These are phyloP conservation scores for Thermoascus crustaceus DNA, from an alignment of 2,329 filamentous ascomycete genomes.

Conservation along the genomic window DNA sequence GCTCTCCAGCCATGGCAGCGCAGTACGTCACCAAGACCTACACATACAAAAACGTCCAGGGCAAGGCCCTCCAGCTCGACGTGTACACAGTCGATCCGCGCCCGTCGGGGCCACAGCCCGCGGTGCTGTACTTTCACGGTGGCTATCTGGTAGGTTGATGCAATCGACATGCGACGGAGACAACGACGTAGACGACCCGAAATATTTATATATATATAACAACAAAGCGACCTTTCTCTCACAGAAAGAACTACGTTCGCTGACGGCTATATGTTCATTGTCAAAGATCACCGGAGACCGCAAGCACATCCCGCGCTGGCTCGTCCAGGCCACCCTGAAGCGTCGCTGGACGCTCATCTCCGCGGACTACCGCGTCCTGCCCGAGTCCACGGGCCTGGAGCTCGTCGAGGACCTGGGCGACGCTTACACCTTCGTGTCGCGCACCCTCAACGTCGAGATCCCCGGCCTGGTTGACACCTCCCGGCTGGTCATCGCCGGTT, in stretches of 20 bases:
- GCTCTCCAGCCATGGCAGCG: too few species aligned
- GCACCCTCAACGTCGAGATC: neutral
- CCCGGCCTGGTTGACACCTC: constrained; percentile 1
- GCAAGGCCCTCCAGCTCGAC: neutral
- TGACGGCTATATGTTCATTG: neutral
- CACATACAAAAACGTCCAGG: constrained; percentile 1
- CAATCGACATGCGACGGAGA: neutral
- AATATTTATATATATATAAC: neutral
- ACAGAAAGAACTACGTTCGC: too few species aligned
- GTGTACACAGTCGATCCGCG: neutral
- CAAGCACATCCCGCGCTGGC: constrained; percentile 1
- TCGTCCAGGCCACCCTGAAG: constrained; percentile 2
- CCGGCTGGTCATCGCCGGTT: constrained; percentile 3
- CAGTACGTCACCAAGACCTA: neutral
- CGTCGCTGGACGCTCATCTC: constrained; percentile 5
- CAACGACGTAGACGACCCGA: neutral
- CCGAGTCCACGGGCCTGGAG: constrained; percentile 4
- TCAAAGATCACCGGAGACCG: constrained; percentile 5
- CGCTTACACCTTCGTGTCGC: constrained; percentile 3
- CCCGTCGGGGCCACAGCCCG: neutral
- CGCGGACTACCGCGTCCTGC: constrained; percentile 3
- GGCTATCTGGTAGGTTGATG: constrained; percentile 4
- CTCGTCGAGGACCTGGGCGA: constrained; percentile 1
- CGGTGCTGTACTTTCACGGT: constrained; percentile 2
- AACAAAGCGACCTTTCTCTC: too few species aligned